phyloP scores from a whole-genome alignment of 2,329 filamentous ascomycete genomes.

The Ascochyta viciae-villosae region DNA sequence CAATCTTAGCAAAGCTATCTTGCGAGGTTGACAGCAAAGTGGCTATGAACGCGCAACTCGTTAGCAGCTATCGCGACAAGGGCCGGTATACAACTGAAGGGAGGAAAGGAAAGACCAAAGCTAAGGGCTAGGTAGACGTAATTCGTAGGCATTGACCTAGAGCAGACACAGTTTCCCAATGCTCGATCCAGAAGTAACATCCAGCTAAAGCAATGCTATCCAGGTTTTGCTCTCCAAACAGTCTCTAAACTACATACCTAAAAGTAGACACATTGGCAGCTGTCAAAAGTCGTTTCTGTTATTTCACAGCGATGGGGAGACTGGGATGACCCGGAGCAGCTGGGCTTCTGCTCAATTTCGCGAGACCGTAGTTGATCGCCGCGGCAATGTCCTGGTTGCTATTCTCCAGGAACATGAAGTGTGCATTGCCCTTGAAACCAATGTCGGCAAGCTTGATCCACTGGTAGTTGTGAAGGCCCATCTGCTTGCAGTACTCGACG shows the following conservation, averaged over 20 bases:
- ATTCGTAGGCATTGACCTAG: too few relatives aligned
- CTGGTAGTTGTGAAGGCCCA: slow-evolving; percentile 53
- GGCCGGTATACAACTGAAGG: too few relatives aligned
- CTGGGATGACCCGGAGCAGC: slow-evolving; percentile 11
- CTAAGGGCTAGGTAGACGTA: too few relatives aligned
- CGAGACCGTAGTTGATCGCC: slow-evolving; percentile 18
- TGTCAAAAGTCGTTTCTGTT: neutral
- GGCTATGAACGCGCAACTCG: too few relatives aligned
- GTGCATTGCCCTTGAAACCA: slow-evolving; percentile 62
- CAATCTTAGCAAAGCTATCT: too few relatives aligned
- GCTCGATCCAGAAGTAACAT: too few relatives aligned
- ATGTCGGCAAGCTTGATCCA: slow-evolving; percentile 55
- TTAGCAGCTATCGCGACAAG: too few relatives aligned
- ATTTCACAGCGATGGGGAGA: slow-evolving; percentile 2
- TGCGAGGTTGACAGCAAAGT: too few relatives aligned
- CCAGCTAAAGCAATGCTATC: too few relatives aligned
- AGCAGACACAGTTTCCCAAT: too few relatives aligned
- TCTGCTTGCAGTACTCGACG: slow-evolving; percentile 42
- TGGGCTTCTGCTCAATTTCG: slow-evolving; percentile 2
- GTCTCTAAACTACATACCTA: neutral
- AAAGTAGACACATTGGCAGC: neutral
- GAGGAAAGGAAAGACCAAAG: too few relatives aligned
- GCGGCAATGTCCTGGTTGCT: slow-evolving; percentile 57
- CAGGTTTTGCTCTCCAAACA: neutral
- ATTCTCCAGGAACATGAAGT: slow-evolving; percentile 62